phyloP scores from a whole-genome alignment of 176 grass and related monocot genomes.

The Chrysopogon serrulatus region DNA sequence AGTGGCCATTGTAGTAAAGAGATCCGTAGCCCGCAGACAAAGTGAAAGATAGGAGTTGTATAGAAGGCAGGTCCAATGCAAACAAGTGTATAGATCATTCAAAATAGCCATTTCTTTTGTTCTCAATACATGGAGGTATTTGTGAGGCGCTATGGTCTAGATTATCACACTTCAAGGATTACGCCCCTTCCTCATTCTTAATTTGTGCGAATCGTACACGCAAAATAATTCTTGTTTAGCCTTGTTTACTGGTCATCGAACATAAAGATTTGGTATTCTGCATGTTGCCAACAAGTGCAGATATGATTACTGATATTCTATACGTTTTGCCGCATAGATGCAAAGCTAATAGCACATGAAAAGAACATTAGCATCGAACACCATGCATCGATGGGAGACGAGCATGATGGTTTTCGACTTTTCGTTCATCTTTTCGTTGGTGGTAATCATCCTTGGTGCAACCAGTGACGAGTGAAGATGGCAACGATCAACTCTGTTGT shows the following conservation, averaged over 20 bases:
- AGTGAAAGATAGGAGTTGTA: not conserved
- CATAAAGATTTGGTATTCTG: not conserved
- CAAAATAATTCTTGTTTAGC: not conserved
- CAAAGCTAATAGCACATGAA: not conserved
- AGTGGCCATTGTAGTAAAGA: not conserved
- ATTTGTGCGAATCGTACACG: not conserved
- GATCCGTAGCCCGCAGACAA: not conserved
- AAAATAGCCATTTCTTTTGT: not conserved
- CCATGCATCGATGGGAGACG: not conserved
- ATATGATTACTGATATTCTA: too few species aligned
- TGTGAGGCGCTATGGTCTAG: not conserved
- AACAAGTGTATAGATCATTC: not conserved
- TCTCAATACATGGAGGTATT: too few species aligned
- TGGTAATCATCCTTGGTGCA: not conserved
- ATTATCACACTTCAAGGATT: not conserved
- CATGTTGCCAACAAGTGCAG: not conserved
- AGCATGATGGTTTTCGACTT: not conserved
- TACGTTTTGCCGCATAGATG: too few species aligned
- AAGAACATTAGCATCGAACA: not conserved
- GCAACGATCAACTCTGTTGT: not conserved
- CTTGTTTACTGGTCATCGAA: not conserved
- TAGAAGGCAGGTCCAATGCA: not conserved
- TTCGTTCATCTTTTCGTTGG: too few species aligned
- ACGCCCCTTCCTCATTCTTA: not conserved
- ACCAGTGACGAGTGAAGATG: not conserved